These are phyloP conservation scores for Gymnopus androsaceus DNA, from an alignment of 1,284 basidiomycete genomes.

Conservation along the genomic window DNA sequence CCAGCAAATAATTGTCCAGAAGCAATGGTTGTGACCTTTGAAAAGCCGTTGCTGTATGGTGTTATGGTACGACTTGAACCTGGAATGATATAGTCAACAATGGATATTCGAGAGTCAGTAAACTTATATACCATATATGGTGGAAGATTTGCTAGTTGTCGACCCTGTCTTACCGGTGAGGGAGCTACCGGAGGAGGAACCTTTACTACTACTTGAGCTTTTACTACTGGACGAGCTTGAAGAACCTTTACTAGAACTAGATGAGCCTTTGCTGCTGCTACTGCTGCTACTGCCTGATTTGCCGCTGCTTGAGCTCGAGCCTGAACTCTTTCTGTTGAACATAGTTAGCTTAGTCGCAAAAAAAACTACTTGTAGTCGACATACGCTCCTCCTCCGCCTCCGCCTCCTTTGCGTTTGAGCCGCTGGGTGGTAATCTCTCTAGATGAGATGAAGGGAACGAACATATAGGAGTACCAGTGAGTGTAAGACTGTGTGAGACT, in stretches of 20 bases:
- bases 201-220: constrained; percentile 7
- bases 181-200: constrained; percentile 8
- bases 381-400: constrained; percentile 23
- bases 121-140: not conserved
- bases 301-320: constrained; percentile 11
- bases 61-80: constrained; percentile 30
- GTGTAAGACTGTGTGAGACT: no score
- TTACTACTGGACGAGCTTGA: not conserved
- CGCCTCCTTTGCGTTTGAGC: constrained; percentile 19
- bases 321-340: not conserved
- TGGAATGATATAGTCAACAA: not conserved
- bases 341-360: no score
- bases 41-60: constrained; percentile 33
- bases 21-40: constrained; percentile 31
- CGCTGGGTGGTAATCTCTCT: constrained; percentile 16
- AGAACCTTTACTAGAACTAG: not conserved
- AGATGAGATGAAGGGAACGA: constrained; percentile 34
- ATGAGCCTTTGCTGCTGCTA: constrained; percentile 1
- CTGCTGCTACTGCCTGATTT: constrained; percentile 15
- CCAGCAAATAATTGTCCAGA: constrained; percentile 38
- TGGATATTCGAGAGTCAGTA: not conserved
- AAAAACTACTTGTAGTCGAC: constrained; percentile 9
- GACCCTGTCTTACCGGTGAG: constrained; percentile 8
- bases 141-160: constrained; percentile 15
- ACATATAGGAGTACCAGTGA: no score